phyloP scores from a whole-genome alignment of 495 filamentous ascomycete genomes.

The Parachaetomium inaequale region DNA sequence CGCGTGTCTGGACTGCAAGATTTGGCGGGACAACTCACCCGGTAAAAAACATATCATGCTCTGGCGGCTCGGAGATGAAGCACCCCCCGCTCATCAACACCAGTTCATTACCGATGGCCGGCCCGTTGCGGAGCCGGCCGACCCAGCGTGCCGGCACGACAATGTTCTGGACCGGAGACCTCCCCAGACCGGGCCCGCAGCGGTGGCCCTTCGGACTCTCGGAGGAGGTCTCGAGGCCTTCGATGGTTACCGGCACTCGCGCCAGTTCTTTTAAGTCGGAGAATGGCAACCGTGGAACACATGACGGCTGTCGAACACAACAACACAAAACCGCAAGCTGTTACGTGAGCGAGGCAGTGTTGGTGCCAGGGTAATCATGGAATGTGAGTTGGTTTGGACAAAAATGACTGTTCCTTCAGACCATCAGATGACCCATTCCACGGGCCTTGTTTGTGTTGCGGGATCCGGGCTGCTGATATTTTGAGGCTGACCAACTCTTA shows the following conservation, averaged over 20 bases:
- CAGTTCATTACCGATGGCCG: background rate
- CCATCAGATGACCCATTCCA: background rate
- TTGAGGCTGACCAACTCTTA: background rate
- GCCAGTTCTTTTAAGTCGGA: no score
- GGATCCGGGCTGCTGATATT: background rate
- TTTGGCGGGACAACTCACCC: no score
- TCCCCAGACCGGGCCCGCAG: background rate
- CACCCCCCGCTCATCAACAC: background rate
- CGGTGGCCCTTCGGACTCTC: no score
- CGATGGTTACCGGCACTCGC: no score
- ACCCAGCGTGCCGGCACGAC: background rate
- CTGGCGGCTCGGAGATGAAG: no score
- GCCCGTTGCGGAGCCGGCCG: background rate
- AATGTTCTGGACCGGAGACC: no score
- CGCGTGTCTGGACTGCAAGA: no score
- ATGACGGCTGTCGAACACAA: no score
- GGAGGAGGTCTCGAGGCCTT: no score
- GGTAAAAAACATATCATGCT: no score
- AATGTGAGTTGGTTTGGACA: background rate
- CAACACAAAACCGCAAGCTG: background rate
- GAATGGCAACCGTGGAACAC: no score
- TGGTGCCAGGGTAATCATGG: no score
- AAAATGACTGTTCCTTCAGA: background rate
- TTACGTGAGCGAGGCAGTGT: background rate
- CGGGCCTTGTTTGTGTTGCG: background rate